Evolutionary conservation across 352 stramenopile species (phyloP).

Genomic region (Phytophthora lateralis): DNA sequence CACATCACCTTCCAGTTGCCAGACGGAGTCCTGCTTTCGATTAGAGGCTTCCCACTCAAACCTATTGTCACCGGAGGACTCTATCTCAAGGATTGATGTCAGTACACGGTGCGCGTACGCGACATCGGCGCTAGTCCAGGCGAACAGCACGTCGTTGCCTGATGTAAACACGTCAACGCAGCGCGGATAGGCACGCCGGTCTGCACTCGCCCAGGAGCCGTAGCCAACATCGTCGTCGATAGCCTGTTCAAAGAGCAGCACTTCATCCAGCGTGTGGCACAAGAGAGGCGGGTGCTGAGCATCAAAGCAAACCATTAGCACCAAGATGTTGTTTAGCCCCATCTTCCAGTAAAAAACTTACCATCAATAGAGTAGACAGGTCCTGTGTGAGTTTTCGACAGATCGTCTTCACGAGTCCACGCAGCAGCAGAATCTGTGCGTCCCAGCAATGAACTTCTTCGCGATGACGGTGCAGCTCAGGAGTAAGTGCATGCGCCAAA

Average conservation of each 20-base stretch:
- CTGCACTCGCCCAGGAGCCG: constrained; percentile 45
- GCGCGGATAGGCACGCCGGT: constrained; percentile 52
- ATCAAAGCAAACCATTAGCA: background rate
- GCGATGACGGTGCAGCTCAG: constrained; percentile 54
- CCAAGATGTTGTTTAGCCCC: background rate
- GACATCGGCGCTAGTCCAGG: constrained; percentile 68
- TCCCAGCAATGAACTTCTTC: constrained; percentile 58
- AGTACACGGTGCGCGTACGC: constrained; percentile 59
- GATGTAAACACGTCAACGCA: constrained; percentile 70
- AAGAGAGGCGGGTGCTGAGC: constrained; percentile 48
- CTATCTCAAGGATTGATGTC: constrained; percentile 20
- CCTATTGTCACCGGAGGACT: constrained; percentile 1
- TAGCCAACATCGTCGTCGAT: constrained; percentile 74
- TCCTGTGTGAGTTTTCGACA: constrained; percentile 60
- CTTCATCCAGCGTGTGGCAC: constrained; percentile 78
- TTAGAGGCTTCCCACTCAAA: constrained; percentile 9
- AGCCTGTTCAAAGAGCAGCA: constrained; percentile 71
- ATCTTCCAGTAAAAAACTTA: constrained; percentile 20
- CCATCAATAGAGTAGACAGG: constrained; percentile 46
- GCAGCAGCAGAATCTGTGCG: constrained; percentile 64
- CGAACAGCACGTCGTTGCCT: constrained; percentile 53
- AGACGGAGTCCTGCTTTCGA: constrained; percentile 20
- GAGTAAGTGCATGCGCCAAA: constrained; percentile 44
- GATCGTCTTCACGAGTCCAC: constrained; percentile 45
- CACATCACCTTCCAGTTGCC: constrained; percentile 25